Conservation (phyloP, 1,284 basidiomycete genomes). For the Abortiporus biennis region DNA sequence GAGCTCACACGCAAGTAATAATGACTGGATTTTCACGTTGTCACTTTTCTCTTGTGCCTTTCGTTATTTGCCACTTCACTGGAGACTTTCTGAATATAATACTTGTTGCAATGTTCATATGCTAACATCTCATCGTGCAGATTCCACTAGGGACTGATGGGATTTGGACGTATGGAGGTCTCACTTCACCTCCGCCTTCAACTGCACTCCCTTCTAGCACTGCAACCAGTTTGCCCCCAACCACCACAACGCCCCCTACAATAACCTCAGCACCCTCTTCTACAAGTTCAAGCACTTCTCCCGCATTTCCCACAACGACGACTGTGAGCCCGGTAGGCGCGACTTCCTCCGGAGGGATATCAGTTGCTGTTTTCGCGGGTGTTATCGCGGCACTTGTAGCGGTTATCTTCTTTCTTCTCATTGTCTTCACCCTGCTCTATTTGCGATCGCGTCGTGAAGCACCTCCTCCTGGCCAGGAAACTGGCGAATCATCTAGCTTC, state of each 20-base stretch:
- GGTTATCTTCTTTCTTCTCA: too few relatives aligned
- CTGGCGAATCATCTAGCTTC: constrained; percentile 26
- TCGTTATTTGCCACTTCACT: background rate
- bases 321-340: constrained; percentile 13
- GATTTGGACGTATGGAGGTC: constrained; percentile 60
- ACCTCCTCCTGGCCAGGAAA: constrained; percentile 13
- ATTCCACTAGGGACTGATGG: constrained; percentile 60
- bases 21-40: too few relatives aligned
- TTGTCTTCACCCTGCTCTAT: too few relatives aligned
- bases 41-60: too few relatives aligned
- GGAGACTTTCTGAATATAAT: background rate
- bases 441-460: too few relatives aligned
- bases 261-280: constrained; percentile 18
- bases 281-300: constrained; percentile 17
- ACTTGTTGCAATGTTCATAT: background rate
- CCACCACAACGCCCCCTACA: constrained; percentile 15
- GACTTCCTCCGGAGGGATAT: too few relatives aligned
- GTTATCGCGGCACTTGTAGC: too few relatives aligned
- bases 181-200: constrained; percentile 23
- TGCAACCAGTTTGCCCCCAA: constrained; percentile 15
- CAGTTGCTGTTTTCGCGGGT: too few relatives aligned
- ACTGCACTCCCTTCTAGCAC: constrained; percentile 14
- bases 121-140: constrained; percentile 29
- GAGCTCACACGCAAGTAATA: too few relatives aligned
- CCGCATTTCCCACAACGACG: constrained; percentile 8